Evolutionary conservation across 225 moss, liverwort and hornwort species (phyloP), one percentile per base, ranked within the genome.

Genomic region (Pseudisothecium myosuroides): DNA sequence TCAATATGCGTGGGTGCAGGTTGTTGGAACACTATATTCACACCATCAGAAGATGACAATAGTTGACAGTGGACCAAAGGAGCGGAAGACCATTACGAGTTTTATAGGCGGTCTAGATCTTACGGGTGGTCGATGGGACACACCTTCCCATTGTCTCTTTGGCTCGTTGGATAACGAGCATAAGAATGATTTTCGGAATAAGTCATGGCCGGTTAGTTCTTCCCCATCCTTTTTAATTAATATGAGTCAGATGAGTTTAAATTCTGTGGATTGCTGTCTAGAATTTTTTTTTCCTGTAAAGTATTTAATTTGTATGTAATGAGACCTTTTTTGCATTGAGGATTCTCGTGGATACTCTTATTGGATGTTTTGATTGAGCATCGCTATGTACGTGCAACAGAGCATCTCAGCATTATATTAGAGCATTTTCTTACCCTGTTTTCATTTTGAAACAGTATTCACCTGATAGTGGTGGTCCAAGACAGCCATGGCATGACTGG

Each of bases 401-500:
- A 84, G 37, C 54, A 49, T 69, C 34, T 58, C 58, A 34, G 16
- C 43, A 59, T 72, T 34, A 8, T 50, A 39, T 27, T 18, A 64
- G 49, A 90, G 67, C 63, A 66, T 41, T 60, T 13, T 55, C 83
- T 86, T 71, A 83, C 75, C 47, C 37, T 28, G 32, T 50, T 88
- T 88, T 65, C 37, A 55, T 83, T 76, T 65, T 89, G 90, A 50
- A 82, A 61, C 92, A 94, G 97, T 85, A 60, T 60, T 49, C 63
- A 34, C 88, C 94, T 82, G 93, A 96, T 27, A 94, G 94, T 85
- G 98, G 97, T 72, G 98, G 97, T 45, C 98, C 98, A 74, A 96
- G 98, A 90, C 89, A 98, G 90, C 98, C 98, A 69, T 98, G 98
- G 98, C 97, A 98, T 87, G 98, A 98, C 90, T 96, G 94, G 91